Evolutionary conservation across 31 red algal species (phyloP).

Genomic region (Odonthalia washingtoniensis): DNA sequence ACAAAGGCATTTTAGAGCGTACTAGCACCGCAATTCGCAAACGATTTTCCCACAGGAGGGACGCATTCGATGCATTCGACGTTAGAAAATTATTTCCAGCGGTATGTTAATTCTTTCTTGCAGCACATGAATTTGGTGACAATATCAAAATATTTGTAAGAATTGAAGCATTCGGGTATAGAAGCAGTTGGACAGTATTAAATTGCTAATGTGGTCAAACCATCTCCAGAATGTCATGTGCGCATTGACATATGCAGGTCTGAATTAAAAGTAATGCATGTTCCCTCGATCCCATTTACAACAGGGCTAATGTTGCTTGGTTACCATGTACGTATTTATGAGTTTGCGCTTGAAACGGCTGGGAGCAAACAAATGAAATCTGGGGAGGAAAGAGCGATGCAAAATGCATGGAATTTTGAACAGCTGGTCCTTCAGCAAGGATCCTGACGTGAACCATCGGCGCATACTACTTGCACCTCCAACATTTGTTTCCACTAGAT

Average conservation of each 20-base stretch:
- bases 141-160: constrained; percentile 74
- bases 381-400: constrained; percentile 75
- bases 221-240: constrained; percentile 62
- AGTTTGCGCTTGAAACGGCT: constrained; percentile 88
- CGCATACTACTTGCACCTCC: constrained; percentile 63
- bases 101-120: constrained; percentile 80
- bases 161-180: constrained; percentile 79
- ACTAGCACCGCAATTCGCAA: constrained; percentile 94
- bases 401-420: constrained; percentile 87
- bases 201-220: no score
- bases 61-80: constrained; percentile 83
- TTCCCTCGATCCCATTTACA: constrained; percentile 50
- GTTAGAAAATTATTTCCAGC: constrained; percentile 93
- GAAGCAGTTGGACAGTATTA: constrained; percentile 95
- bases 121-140: constrained; percentile 88
- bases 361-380: constrained; percentile 67
- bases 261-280: constrained; percentile 78
- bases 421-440: constrained; percentile 62
- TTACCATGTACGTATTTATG: constrained; percentile 78
- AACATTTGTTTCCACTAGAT: constrained; percentile 76
- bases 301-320: constrained; percentile 82
- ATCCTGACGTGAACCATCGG: constrained; percentile 66
- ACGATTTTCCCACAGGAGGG: constrained; percentile 92
- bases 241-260: constrained; percentile 79
- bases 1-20: constrained; percentile 95